A percentile compares a stretch with the other conserved stretches of the same genome.
These are phyloP conservation scores for Strobilomyces confusus DNA, from an alignment of 768 basidiomycete species.

Conservation along the genomic window DNA sequence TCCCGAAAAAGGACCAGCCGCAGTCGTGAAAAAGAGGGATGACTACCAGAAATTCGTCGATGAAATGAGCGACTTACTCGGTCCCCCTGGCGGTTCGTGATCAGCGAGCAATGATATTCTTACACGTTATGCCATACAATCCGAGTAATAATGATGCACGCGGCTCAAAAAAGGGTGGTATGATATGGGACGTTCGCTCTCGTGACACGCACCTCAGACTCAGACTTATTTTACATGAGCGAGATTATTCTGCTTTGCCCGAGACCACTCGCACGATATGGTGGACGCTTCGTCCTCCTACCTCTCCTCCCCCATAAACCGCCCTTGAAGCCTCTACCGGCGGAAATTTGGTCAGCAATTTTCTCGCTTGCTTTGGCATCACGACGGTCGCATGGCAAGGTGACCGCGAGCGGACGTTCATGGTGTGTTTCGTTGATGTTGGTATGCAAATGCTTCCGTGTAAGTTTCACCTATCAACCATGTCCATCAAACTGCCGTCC, in stretches of 20 bases:
- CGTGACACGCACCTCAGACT: slow-evolving; percentile 1
- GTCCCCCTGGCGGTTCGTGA: slow-evolving; percentile 19
- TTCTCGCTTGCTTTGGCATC: slow-evolving; percentile 37
- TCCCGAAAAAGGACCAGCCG: slow-evolving; percentile 18
- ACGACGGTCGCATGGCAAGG: slow-evolving; percentile 5
- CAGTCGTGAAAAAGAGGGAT: slow-evolving; percentile 45
- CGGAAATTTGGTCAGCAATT: slow-evolving; percentile 68
- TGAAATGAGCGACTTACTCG: slow-evolving; percentile 68
- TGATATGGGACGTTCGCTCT: not conserved
- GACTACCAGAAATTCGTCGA: slow-evolving; percentile 77
- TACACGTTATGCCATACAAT: not conserved
- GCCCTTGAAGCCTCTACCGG: slow-evolving; percentile 53
- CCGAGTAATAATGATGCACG: slow-evolving; percentile 1
- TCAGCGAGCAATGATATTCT: not conserved
- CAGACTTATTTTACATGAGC: slow-evolving; percentile 25
- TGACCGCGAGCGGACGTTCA: not conserved
- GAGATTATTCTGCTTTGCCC: slow-evolving; percentile 55
- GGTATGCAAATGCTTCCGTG: slow-evolving; percentile 40
- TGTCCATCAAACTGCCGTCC: not conserved
- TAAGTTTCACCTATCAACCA: slow-evolving; percentile 20
- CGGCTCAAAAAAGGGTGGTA: not conserved
- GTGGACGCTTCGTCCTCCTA: slow-evolving; percentile 61
- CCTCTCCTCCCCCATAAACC: slow-evolving; percentile 61
- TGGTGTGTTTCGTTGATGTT: slow-evolving; percentile 31
- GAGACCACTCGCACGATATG: slow-evolving; percentile 56